Percentiles rank a stretch among this genome's conserved stretches.
Evolutionary conservation across 192 early-diverging fungal genomes (phyloP).

Genomic region (Helicostylum pulchrum): DNA sequence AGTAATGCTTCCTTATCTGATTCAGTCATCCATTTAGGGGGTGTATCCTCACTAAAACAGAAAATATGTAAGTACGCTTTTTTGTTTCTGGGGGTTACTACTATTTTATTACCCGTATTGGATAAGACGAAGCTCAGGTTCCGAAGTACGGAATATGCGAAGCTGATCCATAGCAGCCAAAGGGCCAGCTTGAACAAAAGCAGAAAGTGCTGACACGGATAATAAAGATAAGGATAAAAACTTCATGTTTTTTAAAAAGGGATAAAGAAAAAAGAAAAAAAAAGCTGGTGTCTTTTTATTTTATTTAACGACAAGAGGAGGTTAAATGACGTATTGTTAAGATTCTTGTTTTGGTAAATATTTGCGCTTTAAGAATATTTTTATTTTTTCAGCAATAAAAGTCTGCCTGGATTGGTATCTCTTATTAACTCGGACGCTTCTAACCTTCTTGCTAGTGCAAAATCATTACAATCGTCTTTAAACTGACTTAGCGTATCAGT

Average conservation of each 20-base stretch:
- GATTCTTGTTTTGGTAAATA: not conserved
- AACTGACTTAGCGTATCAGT: constrained; percentile 32
- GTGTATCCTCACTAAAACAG: constrained; percentile 42
- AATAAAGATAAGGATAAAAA: constrained; percentile 5
- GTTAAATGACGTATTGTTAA: too few species aligned
- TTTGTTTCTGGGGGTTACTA: too few species aligned
- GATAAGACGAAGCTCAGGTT: constrained; percentile 47
- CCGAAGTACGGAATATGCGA: constrained; percentile 10
- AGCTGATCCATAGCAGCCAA: constrained; percentile 9
- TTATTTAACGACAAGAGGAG: not conserved
- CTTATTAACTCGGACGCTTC: constrained; percentile 33
- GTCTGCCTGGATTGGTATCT: constrained; percentile 9
- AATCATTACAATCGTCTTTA: constrained; percentile 32
- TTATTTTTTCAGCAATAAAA: not conserved
- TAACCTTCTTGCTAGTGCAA: constrained; percentile 29
- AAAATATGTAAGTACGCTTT: not conserved
- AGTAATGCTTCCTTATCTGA: constrained; percentile 65
- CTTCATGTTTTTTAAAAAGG: not conserved
- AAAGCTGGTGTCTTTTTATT: not conserved
- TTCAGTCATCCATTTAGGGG: constrained; percentile 56
- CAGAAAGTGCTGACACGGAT: not conserved
- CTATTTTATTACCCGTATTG: constrained; percentile 36
- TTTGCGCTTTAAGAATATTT: not conserved
- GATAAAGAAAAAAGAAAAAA: not conserved
- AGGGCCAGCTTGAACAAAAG: constrained; percentile 14